These are phyloP conservation scores for Sambucus nigra DNA, from an alignment of 129 eudicot genomes.

Conservation along the genomic window DNA sequence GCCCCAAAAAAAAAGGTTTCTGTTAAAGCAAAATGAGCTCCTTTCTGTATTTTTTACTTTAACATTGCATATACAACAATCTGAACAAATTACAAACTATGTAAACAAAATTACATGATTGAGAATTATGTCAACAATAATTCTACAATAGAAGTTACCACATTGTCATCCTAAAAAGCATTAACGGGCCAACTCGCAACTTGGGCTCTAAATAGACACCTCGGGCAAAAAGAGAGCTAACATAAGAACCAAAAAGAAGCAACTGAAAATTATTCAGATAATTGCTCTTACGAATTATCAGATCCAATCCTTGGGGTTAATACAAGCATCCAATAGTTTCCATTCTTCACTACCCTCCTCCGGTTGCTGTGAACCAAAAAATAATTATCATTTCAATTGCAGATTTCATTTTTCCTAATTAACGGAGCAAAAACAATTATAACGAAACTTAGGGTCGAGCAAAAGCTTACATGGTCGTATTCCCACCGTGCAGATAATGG, in stretches of 20 bases:
- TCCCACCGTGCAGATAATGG: conserved; percentile 99
- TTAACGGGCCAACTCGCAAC: not conserved
- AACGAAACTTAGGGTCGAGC: conserved; percentile 1
- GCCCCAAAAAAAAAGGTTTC: too few relatives aligned
- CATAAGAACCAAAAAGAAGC: not conserved
- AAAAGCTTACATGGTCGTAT: conserved; percentile 76
- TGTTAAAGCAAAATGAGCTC: too few relatives aligned
- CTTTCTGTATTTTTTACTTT: too few relatives aligned
- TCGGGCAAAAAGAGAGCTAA: not conserved
- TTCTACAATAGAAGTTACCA: too few relatives aligned
- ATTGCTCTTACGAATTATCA: conserved; percentile 7
- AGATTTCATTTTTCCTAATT: not conserved
- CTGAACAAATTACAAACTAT: too few relatives aligned
- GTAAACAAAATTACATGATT: too few relatives aligned
- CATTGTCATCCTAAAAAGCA: too few relatives aligned
- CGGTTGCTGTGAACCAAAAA: conserved; percentile 46
- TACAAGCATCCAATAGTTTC: conserved; percentile 96
- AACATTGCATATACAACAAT: too few relatives aligned
- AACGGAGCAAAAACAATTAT: not conserved
- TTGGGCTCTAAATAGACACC: not conserved
- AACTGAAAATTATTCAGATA: too few relatives aligned
- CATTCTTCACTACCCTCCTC: conserved; percentile 99
- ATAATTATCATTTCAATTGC: not conserved
- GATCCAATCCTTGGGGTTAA: conserved; percentile 95
- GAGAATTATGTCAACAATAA: too few relatives aligned